Percentiles rank a stretch among this genome's conserved stretches.
These are phyloP conservation scores for Ulvella scutata DNA, from an alignment of 139 green algal genomes.

Conservation along the genomic window DNA sequence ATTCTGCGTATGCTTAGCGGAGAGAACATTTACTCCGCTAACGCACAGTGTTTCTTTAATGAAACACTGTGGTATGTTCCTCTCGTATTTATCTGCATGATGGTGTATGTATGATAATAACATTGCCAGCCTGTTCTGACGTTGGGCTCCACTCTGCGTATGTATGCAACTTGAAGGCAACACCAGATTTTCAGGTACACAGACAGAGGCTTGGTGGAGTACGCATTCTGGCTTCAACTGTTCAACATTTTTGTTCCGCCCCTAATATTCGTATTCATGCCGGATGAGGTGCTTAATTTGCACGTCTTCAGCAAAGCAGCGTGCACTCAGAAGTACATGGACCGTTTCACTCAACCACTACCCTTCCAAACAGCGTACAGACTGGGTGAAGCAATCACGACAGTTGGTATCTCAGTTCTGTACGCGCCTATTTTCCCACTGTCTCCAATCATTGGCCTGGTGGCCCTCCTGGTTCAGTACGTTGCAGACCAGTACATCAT, in stretches of 20 bases:
- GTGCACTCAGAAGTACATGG: constrained; percentile 19
- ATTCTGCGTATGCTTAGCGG: no score
- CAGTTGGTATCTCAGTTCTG: constrained; percentile 24
- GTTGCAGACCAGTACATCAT: constrained; percentile 24
- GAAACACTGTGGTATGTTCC: no score
- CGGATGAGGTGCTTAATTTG: constrained; percentile 12
- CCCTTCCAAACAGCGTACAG: constrained; percentile 28
- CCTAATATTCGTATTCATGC: constrained; percentile 17
- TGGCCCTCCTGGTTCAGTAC: constrained; percentile 20
- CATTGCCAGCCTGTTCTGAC: no score
- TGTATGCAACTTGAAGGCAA: no score
- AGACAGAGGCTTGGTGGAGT: constrained; percentile 30
- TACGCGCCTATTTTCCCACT: constrained; percentile 39
- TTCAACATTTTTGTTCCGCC: constrained; percentile 30
- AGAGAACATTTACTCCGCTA: no score
- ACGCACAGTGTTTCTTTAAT: no score
- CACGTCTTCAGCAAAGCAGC: constrained; percentile 12
- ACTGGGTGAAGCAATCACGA: constrained; percentile 22
- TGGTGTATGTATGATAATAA: no score
- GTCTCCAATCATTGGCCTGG: constrained; percentile 11
- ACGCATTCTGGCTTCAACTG: constrained; percentile 33
- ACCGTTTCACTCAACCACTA: constrained; percentile 19
- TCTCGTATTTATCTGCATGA: no score
- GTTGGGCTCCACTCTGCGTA: no score
- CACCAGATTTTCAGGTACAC: constrained; percentile 36